Evolutionary conservation across 306 rosid genomes (phyloP).

Genomic region (Ormosia semicastrata): DNA sequence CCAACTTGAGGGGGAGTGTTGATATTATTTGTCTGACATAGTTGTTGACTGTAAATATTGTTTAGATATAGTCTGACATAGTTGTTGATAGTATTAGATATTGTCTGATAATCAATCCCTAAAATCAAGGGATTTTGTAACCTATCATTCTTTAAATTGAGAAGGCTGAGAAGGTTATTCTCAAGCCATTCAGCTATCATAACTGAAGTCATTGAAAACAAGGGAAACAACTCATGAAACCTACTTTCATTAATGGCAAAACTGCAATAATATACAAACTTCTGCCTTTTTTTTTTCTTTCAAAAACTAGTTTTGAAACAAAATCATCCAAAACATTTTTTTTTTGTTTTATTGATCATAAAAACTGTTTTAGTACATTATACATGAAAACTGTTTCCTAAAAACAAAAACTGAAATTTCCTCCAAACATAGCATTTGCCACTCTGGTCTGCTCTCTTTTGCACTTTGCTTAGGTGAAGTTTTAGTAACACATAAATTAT

Average conservation of each 20-base stretch:
- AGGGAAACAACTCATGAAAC: not conserved
- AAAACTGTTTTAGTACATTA: not conserved
- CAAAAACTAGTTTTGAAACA: not conserved
- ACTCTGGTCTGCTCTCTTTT: not conserved
- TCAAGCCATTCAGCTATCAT: too few species aligned
- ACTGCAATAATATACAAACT: conserved; percentile 8
- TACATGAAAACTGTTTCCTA: not conserved
- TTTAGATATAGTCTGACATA: too few species aligned
- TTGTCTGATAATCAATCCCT: too few species aligned
- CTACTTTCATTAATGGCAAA: not conserved
- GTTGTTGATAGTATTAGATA: too few species aligned
- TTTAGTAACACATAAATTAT: not conserved
- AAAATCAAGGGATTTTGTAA: too few species aligned
- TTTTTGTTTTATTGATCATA: too few species aligned
- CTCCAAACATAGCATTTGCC: not conserved
- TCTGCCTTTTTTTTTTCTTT: not conserved
- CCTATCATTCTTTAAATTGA: too few species aligned
- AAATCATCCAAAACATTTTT: not conserved
- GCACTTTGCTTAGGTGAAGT: not conserved
- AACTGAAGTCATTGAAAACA: not conserved
- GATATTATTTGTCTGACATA: too few species aligned
- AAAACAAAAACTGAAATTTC: not conserved
- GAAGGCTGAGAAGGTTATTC: too few species aligned
- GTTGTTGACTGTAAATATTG: too few species aligned
- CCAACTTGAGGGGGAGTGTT: too few species aligned